Percentiles rank a stretch among this genome's conserved stretches.
Evolutionary conservation across 495 filamentous ascomycete genomes (phyloP).

Genomic region (Friedmanniomyces simplex): DNA sequence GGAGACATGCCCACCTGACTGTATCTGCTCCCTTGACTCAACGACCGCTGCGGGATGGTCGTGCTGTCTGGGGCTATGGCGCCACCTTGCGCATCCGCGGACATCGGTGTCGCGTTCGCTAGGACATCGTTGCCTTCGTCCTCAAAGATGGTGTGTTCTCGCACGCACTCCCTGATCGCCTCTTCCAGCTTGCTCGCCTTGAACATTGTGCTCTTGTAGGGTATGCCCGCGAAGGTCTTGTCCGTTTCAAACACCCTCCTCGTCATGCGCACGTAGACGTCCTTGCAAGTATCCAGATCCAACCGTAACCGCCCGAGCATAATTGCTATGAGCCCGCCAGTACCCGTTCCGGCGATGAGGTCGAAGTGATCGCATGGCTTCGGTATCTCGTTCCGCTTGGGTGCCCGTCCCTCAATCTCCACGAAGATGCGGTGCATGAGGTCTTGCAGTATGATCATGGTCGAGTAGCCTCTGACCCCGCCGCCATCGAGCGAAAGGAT

Average conservation of each 20-base stretch:
- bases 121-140: constrained; percentile 58
- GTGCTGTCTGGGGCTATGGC: background rate
- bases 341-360: constrained; percentile 87
- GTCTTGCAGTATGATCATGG: constrained; percentile 89
- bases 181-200: constrained; percentile 94
- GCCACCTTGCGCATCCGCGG: constrained; percentile 20
- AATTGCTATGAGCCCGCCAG: constrained; percentile 87
- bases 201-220: constrained; percentile 85
- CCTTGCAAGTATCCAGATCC: constrained; percentile 90
- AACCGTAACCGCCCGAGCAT: constrained; percentile 90
- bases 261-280: constrained; percentile 90
- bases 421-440: constrained; percentile 91
- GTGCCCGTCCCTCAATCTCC: constrained; percentile 71
- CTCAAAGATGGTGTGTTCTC: constrained; percentile 72
- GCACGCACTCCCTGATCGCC: constrained; percentile 80
- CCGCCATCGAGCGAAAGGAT: constrained; percentile 92
- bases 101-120: constrained; percentile 21
- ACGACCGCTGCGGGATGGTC: constrained; percentile 18
- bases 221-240: constrained; percentile 91
- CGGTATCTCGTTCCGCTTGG: constrained; percentile 76
- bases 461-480: constrained; percentile 93
- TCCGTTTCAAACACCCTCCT: constrained; percentile 93
- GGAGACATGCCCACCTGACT: constrained; percentile 36
- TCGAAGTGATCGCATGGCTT: constrained; percentile 99
- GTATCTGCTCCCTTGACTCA: constrained; percentile 52